Evolutionary conservation across 2,329 filamentous ascomycete genomes (phyloP).

Genomic region (Curvularia eragrostidis): DNA sequence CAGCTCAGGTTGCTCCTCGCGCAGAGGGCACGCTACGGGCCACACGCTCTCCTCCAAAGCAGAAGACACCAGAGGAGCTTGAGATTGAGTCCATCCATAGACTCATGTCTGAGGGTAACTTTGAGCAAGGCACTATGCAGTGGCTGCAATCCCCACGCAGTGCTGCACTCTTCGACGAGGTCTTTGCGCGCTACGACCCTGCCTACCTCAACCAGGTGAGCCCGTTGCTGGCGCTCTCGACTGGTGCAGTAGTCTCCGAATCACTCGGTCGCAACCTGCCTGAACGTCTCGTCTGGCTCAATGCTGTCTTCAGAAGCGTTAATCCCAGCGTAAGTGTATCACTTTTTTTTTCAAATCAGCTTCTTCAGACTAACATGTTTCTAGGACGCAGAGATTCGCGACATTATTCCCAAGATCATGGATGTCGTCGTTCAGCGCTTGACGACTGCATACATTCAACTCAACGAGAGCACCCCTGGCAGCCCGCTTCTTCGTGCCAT

Average conservation of each 20-base stretch:
- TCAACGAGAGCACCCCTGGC: conserved; percentile 60
- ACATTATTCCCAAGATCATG: conserved; percentile 66
- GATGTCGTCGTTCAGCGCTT: conserved; percentile 65
- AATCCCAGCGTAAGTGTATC: conserved; percentile 58
- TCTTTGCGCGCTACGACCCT: conserved; percentile 66
- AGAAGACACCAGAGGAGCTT: conserved; percentile 58
- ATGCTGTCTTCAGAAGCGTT: conserved; percentile 61
- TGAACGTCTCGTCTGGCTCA: conserved; percentile 66
- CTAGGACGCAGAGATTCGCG: conserved; percentile 61
- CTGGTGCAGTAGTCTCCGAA: conserved; percentile 67
- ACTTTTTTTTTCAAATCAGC: not conserved
- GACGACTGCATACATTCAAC: conserved; percentile 63
- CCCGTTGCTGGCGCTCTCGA: conserved; percentile 65
- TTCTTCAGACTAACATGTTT: conserved; percentile 22
- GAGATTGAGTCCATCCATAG: conserved; percentile 69
- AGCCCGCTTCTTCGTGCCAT: conserved; percentile 62
- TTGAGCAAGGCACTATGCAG: conserved; percentile 57
- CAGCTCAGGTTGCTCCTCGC: conserved; percentile 15
- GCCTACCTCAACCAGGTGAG: conserved; percentile 62
- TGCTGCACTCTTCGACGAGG: conserved; percentile 65
- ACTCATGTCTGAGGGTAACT: conserved; percentile 65
- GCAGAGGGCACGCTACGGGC: conserved; percentile 33
- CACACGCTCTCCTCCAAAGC: conserved; percentile 50
- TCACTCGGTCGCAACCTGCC: conserved; percentile 60
- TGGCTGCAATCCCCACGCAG: conserved; percentile 69